phyloP scores from a whole-genome alignment of 257 asterid species.

The Solanum boliviense region DNA sequence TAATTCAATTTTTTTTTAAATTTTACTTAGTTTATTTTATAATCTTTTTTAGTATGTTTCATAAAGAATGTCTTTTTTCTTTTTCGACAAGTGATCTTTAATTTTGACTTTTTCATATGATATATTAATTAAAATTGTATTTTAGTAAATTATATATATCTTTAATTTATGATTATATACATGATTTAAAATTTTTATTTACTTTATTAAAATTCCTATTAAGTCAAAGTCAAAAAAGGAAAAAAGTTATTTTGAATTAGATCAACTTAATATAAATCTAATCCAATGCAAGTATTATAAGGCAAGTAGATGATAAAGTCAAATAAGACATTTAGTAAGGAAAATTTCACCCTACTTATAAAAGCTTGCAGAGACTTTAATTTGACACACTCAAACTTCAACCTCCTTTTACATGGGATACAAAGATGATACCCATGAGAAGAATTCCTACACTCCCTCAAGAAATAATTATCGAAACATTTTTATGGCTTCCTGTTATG shows the following conservation, averaged over 20 bases:
- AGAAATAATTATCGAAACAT: background rate
- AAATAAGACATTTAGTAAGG: background rate
- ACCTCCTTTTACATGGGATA: background rate
- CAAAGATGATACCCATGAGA: background rate
- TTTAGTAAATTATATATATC: too few relatives aligned
- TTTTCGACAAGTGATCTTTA: too few relatives aligned
- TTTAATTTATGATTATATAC: too few relatives aligned
- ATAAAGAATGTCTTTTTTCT: too few relatives aligned
- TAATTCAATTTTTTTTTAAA: too few relatives aligned
- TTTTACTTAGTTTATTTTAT: too few relatives aligned
- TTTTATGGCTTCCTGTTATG: background rate
- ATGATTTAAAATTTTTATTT: too few relatives aligned
- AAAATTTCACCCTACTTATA: background rate
- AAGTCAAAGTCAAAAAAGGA: background rate
- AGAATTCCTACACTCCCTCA: background rate
- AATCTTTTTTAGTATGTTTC: too few relatives aligned
- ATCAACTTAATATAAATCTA: background rate
- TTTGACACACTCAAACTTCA: background rate
- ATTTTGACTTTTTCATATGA: too few relatives aligned
- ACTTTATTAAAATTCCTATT: too few relatives aligned
- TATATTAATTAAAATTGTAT: too few relatives aligned
- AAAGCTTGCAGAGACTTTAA: background rate
- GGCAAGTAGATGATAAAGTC: background rate
- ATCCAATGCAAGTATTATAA: background rate
- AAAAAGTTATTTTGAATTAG: too few relatives aligned